Percentiles rank a stretch among this genome's conserved stretches.
These are phyloP conservation scores for Nephelium lappaceum DNA, from an alignment of 345 rosid species.

Conservation along the genomic window DNA sequence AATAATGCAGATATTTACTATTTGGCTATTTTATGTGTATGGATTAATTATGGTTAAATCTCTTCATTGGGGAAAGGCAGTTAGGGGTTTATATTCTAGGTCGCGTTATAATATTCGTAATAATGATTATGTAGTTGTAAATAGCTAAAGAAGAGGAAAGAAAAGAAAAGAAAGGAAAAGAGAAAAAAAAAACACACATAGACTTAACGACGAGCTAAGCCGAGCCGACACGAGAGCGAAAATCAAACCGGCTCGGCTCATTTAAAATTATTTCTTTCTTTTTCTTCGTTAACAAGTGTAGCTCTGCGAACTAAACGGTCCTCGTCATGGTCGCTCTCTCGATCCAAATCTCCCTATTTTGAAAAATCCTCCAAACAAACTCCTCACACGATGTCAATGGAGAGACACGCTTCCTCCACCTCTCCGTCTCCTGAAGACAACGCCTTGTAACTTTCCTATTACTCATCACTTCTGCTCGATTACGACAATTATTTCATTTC, in stretches of 20 bases:
- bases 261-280: too few relatives aligned
- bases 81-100: too few relatives aligned
- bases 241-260: not conserved
- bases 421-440: slow-evolving; percentile 56
- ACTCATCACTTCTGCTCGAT: not conserved
- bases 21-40: too few relatives aligned
- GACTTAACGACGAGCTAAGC: not conserved
- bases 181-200: too few relatives aligned
- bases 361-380: not conserved
- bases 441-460: slow-evolving; percentile 45
- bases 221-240: not conserved
- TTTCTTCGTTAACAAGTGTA: not conserved
- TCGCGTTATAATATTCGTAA: too few relatives aligned
- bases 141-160: too few relatives aligned
- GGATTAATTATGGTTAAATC: too few relatives aligned
- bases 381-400: slow-evolving; percentile 47
- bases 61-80: too few relatives aligned
- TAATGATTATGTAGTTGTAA: too few relatives aligned
- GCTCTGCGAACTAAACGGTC: not conserved
- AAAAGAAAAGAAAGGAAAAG: too few relatives aligned
- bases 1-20: too few relatives aligned
- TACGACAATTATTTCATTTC: slow-evolving; percentile 3
- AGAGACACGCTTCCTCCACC: slow-evolving; percentile 53
- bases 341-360: not conserved
- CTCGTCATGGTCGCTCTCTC: not conserved